Conservation (phyloP, 139 green algal genomes). For the Bryopsis sp. region DNA sequence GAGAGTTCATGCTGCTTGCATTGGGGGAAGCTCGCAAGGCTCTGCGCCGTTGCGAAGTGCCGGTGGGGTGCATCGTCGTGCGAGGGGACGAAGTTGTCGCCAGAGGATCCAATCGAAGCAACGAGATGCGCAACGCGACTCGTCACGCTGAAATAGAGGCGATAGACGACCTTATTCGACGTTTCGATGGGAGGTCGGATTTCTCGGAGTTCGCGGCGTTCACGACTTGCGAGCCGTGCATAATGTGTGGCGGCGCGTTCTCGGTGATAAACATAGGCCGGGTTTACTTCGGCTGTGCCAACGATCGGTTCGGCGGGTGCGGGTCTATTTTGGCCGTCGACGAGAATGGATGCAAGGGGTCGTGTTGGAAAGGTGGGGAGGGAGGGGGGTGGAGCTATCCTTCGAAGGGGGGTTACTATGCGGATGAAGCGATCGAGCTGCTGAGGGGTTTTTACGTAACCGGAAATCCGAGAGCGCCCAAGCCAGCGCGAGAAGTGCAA, state of each 20-base stretch:
- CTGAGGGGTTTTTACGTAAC: neutral
- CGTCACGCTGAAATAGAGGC: conserved; percentile 7
- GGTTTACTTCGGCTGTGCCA: conserved; percentile 2
- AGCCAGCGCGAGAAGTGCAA: neutral
- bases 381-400: neutral
- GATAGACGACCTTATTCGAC: neutral
- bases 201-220: neutral
- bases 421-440: neutral
- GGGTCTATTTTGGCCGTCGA: neutral
- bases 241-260: conserved; percentile 2
- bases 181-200: neutral
- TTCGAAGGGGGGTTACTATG: neutral
- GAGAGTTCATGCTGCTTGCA: neutral
- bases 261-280: neutral
- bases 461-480: conserved; percentile 3
- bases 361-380: neutral
- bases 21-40: neutral
- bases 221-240: conserved; percentile 3
- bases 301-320: conserved; percentile 1
- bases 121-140: neutral
- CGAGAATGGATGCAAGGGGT: neutral
- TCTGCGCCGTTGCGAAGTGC: neutral
- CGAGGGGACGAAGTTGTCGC: neutral
- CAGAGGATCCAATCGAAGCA: conserved; percentile 10
- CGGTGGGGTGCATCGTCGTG: neutral